Evolutionary conservation across 495 filamentous ascomycete species (phyloP), one percentile per base, ranked within the genome.

Genomic region (Penicillium chermesinum): DNA sequence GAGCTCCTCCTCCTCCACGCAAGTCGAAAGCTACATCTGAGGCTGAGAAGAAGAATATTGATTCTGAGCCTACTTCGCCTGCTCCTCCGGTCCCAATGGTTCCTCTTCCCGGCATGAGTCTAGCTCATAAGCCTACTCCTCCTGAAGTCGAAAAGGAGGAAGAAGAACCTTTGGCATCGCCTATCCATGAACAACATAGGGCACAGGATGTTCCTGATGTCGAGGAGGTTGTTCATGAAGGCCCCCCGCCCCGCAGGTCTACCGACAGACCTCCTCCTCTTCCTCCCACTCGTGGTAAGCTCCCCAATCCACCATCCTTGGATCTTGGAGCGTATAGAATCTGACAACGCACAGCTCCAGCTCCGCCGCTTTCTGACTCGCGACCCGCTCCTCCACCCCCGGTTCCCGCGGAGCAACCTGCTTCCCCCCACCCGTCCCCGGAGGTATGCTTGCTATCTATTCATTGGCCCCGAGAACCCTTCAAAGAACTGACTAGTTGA

Each of bases 61-160:
- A 75, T 1, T 61, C 76, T 30, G 82, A 82, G 14, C 64, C 72
- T 12, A 66, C 72, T 7, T 75, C 77, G 12, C 64, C 63, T 35
- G 84, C 81, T 34, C 81, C 85, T 49, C 86, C 87, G n/a, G 75
- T 93, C 18, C 84, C 86, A 14, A 81, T 88, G 68, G 83, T 91
- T 72, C 79, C 84, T 16, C 66, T 91, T 52, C 86, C 86, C 18
- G 86, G 87, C 14, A 81, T 94, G 79, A 78, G 77, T 34, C 53
- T 72, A 15, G 59, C 63, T 18, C 46, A 40, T 39, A 70, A 65
- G 48, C 68, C 69, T 25, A 48, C 69, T 20, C 53, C 74, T 34
- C 54, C 46, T 36, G 62, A 64, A 44, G 68, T 70, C 22, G 65
- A 65, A 56, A 69, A 71, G 56, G 73, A 77, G 44, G 73, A 74